Conservation (phyloP, 768 basidiomycete genomes). For the Chalciporus chontae region DNA sequence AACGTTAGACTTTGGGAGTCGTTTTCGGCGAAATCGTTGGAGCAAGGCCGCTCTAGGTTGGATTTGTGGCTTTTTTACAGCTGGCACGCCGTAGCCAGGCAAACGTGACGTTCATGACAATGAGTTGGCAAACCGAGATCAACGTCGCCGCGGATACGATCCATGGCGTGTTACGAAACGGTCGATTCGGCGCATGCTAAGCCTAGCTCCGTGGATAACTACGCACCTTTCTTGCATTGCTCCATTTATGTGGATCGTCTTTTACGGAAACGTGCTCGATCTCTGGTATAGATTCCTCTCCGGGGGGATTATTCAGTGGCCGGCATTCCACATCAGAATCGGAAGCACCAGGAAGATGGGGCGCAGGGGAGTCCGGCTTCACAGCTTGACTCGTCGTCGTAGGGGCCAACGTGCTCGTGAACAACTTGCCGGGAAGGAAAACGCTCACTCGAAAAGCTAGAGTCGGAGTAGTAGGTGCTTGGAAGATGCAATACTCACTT, state of each 20-base stretch:
- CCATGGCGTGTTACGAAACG: constrained; percentile 16
- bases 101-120: not conserved
- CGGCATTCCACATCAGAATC: constrained; percentile 1
- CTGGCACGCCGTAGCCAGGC: constrained; percentile 1
- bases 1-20: not conserved
- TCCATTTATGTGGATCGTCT: constrained; percentile 65
- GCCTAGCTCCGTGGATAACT: not conserved
- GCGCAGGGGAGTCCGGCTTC: not conserved
- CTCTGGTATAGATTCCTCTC: constrained; percentile 18
- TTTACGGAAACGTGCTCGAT: constrained; percentile 41
- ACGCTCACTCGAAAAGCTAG: constrained; percentile 5
- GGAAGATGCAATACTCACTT: constrained; percentile 2
- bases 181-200: not conserved
- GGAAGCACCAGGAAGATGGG: constrained; percentile 1
- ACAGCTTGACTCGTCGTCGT: not conserved
- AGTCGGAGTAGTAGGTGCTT: not conserved
- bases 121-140: constrained; percentile 9
- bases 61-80: not conserved
- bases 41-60: not conserved
- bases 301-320: not conserved
- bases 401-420: constrained; percentile 11
- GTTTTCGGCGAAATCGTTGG: constrained; percentile 9
- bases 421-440: not conserved
- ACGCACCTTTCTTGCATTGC: constrained; percentile 49
- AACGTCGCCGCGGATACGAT: constrained; percentile 26